phyloP scores from a whole-genome alignment of 1,284 basidiomycete genomes.

The Exobasidium rhododendri region DNA sequence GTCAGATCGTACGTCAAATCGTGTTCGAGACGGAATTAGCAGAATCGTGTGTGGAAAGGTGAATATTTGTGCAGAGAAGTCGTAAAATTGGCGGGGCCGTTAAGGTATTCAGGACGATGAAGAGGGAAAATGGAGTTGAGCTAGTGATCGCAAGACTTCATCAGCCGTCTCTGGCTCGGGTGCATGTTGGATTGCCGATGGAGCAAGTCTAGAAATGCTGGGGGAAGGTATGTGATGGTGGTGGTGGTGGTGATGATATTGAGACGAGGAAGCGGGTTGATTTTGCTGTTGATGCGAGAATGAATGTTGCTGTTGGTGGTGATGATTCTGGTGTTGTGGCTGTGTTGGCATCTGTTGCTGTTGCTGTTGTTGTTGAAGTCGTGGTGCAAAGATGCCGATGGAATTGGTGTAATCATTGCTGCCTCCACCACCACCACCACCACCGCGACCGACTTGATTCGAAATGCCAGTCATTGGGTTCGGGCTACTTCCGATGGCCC shows the following conservation, averaged over 20 bases:
- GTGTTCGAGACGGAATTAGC: too few species aligned
- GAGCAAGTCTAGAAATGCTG: conserved; percentile 39
- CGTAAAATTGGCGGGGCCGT: too few species aligned
- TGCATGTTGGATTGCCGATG: conserved; percentile 22
- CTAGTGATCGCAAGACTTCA: conserved; percentile 48
- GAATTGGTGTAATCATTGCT: background rate
- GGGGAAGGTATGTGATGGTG: conserved; percentile 27
- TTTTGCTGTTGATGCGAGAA: conserved; percentile 18
- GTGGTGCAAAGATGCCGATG: background rate
- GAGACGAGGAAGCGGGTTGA: conserved; percentile 10
- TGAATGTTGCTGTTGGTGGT: conserved; percentile 5
- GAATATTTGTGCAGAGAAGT: too few species aligned
- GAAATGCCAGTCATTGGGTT: background rate
- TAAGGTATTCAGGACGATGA: conserved; percentile 1
- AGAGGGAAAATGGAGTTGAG: conserved; percentile 27
- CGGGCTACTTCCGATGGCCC: conserved; percentile 24
- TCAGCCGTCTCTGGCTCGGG: conserved; percentile 42
- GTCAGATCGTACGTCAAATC: too few species aligned
- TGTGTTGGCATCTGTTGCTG: background rate
- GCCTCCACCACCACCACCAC: background rate
- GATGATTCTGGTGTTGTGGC: background rate
- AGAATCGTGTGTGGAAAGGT: too few species aligned
- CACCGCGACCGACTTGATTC: background rate
- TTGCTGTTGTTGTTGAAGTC: background rate
- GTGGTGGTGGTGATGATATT: conserved; percentile 13